Evolutionary conservation across 2,329 filamentous ascomycete species (phyloP).

Genomic region (Beauveria sp.): DNA sequence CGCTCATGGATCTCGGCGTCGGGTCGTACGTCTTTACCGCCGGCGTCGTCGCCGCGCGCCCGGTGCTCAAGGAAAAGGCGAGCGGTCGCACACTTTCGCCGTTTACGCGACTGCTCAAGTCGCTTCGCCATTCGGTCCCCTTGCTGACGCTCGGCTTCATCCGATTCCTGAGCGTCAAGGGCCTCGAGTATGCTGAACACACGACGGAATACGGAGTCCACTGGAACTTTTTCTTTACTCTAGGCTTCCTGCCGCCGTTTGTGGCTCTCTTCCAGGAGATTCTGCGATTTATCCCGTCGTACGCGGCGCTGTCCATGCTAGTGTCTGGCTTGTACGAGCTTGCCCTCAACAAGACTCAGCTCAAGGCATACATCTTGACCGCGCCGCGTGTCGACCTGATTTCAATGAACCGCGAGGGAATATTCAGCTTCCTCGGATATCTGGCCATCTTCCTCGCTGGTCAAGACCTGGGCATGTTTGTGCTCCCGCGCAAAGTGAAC

Average conservation of each 20-base stretch:
- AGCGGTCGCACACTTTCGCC: conserved; percentile 43
- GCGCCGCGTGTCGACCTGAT: conserved; percentile 72
- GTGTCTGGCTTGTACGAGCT: conserved; percentile 67
- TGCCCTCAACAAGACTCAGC: conserved; percentile 63
- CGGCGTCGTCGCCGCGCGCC: conserved; percentile 80
- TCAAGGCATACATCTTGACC: conserved; percentile 76
- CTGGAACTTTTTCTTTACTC: conserved; percentile 99
- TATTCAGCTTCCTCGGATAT: conserved; percentile 94
- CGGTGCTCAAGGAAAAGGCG: conserved; percentile 63
- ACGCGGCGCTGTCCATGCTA: conserved; percentile 64
- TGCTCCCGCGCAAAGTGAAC: conserved; percentile 56
- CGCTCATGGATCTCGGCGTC: conserved; percentile 96
- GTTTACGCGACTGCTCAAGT: conserved; percentile 50
- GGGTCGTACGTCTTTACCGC: conserved; percentile 96
- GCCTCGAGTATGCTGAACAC: conserved; percentile 92
- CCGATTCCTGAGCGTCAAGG: conserved; percentile 83
- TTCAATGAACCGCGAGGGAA: conserved; percentile 85
- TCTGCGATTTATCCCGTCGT: conserved; percentile 64
- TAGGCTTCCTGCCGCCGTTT: conserved; percentile 82
- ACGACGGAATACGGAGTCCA: conserved; percentile 96
- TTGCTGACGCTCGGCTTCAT: conserved; percentile 72
- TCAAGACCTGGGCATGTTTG: conserved; percentile 71
- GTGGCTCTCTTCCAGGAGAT: conserved; percentile 73
- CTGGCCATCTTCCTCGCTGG: conserved; percentile 90
- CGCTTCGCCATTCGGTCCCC: conserved; percentile 74